phyloP scores from a whole-genome alignment of 495 filamentous ascomycete genomes.

The Talaromyces trachyspermus region DNA sequence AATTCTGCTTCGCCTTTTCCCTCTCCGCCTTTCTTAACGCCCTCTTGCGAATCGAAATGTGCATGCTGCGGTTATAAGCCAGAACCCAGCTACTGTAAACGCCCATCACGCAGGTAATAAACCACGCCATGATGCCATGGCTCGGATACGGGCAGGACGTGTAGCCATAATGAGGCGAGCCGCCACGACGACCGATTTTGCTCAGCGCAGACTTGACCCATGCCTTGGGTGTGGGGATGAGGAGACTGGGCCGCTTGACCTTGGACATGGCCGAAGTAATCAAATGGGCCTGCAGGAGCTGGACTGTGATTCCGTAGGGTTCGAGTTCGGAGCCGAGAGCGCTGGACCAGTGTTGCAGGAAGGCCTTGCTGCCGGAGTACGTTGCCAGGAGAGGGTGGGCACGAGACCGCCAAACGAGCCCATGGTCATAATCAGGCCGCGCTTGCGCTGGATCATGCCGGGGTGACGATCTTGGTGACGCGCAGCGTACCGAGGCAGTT shows the following conservation, averaged over 20 bases:
- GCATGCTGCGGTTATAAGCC: conserved; percentile 67
- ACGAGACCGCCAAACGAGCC: conserved; percentile 87
- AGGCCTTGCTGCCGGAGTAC: conserved; percentile 96
- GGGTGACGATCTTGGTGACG: conserved; percentile 75
- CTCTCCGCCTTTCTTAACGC: conserved; percentile 85
- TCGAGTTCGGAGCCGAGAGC: conserved; percentile 78
- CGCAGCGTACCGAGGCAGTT: conserved; percentile 87
- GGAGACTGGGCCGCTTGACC: conserved; percentile 64
- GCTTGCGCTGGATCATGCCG: conserved; percentile 76
- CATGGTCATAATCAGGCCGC: conserved; percentile 93
- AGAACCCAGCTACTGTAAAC: conserved; percentile 55
- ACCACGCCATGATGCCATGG: conserved; percentile 85
- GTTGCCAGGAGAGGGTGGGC: conserved; percentile 92
- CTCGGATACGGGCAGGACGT: conserved; percentile 90
- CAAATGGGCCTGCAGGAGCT: conserved; percentile 83
- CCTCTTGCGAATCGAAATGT: conserved; percentile 77
- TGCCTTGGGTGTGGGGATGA: conserved; percentile 71
- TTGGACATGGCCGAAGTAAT: conserved; percentile 96
- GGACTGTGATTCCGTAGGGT: conserved; percentile 69
- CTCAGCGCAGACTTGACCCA: conserved; percentile 74
- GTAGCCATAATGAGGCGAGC: conserved; percentile 63
- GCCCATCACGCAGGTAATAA: conserved; percentile 62
- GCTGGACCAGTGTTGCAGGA: conserved; percentile 93
- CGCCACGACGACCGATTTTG: conserved; percentile 75
- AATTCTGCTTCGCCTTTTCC: conserved; percentile 49